Percentiles rank a stretch among this genome's conserved stretches.
Conservation (phyloP, 257 asterid genomes). For the Solanum etuberosum region DNA sequence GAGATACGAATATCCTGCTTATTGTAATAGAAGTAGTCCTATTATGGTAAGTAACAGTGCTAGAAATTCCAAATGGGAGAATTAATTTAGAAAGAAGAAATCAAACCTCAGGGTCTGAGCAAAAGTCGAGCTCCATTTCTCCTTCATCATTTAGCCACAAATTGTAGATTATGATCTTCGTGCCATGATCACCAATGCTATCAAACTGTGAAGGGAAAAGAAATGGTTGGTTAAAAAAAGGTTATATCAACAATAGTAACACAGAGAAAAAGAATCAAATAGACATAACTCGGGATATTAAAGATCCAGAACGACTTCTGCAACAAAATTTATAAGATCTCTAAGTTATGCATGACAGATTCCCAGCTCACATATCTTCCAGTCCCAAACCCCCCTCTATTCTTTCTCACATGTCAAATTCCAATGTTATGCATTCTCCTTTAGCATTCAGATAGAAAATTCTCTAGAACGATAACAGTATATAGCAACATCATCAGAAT, state of each 20-base stretch:
- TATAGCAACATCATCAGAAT: neutral
- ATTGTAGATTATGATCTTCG: slow-evolving; percentile 62
- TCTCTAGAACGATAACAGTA: neutral
- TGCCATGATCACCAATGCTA: slow-evolving; percentile 71
- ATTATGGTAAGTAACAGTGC: neutral
- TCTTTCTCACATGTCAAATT: neutral
- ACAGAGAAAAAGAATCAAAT: neutral
- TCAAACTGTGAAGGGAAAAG: slow-evolving; percentile 45
- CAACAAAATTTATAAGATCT: neutral
- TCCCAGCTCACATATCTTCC: neutral
- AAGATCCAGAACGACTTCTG: neutral
- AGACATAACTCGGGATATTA: neutral
- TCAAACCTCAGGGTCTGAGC: slow-evolving; percentile 64
- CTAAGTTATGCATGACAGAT: neutral
- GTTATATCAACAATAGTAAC: neutral
- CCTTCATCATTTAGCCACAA: slow-evolving; percentile 75
- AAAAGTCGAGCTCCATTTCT: slow-evolving; percentile 75
- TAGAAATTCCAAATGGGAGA: slow-evolving; percentile 2
- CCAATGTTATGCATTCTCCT: neutral
- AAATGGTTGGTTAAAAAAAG: neutral
- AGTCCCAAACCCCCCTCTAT: neutral
- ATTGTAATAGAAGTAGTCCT: slow-evolving; percentile 5
- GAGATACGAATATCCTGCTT: slow-evolving; percentile 67
- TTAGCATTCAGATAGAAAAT: neutral
- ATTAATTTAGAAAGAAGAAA: slow-evolving; percentile 1